These are phyloP conservation scores for Sporisorium exsertum DNA, from an alignment of 1,284 basidiomycete genomes.

Conservation along the genomic window DNA sequence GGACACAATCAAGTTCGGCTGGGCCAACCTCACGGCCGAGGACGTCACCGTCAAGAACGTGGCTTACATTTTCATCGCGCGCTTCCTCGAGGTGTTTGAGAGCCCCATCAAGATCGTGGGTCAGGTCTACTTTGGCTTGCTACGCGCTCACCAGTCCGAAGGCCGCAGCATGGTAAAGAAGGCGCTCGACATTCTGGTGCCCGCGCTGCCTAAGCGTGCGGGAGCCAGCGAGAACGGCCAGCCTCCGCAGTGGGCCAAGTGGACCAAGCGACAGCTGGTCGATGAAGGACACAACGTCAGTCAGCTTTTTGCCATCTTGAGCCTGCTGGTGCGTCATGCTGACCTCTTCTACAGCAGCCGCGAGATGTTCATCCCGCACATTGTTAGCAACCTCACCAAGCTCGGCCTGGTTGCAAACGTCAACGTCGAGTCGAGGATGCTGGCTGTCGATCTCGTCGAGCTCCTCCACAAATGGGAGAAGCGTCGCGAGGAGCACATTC, in stretches of 20 bases:
- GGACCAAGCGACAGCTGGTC: conserved; percentile 84
- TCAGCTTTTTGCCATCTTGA: conserved; percentile 89
- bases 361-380: conserved; percentile 93
- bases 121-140: conserved; percentile 92
- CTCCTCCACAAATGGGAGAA: conserved; percentile 71
- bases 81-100: conserved; percentile 91
- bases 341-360: conserved; percentile 93
- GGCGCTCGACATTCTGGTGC: conserved; percentile 90
- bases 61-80: conserved; percentile 90
- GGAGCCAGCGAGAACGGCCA: conserved; percentile 70
- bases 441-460: conserved; percentile 71
- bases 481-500: conserved; percentile 70
- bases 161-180: conserved; percentile 82
- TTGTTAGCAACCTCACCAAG: conserved; percentile 89
- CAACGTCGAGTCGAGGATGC: conserved; percentile 81
- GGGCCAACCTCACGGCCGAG: conserved; percentile 84
- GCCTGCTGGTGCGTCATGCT: conserved; percentile 90
- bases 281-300: conserved; percentile 86
- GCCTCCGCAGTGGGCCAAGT: conserved; percentile 87
- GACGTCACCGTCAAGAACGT: conserved; percentile 94
- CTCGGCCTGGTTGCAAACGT: conserved; percentile 80
- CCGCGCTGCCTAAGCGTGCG: conserved; percentile 78
- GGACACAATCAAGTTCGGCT: conserved; percentile 94
- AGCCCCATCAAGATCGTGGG: conserved; percentile 93
- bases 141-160: conserved; percentile 84